Base-by-base conservation (phyloP, 2,329 filamentous ascomycete genomes). In the Stromatinia cepivora region DNA sequence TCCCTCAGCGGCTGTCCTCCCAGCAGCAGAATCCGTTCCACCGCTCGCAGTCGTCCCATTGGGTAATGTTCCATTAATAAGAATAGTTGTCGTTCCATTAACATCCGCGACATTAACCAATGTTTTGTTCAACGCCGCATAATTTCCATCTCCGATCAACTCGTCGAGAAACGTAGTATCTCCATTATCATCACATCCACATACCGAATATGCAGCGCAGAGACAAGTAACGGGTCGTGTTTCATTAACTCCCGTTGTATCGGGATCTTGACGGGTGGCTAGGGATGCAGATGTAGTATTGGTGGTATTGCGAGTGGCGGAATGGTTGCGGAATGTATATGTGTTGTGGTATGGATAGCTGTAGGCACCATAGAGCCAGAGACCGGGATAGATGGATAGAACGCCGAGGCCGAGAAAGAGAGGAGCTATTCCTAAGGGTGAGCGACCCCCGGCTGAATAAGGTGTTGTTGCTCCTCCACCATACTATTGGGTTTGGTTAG, bases 31-130 rank as follows among this genome's bases (percentile, higher is more conserved):
- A 28, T 73, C 82, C 20, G 78, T 80, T 36, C 82, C 84, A 17
- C 82, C 82, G 7, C 81, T 71, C 0, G 84, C 82, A 0, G 87
- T 89, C 0, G 89, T 91, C 62, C 87, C 87, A 73, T 91, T 90
- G 42, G 88, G 86, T 4, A 94, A 81, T 0, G 90, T 91, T n/a
- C 92, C 92, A 77, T 93, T 93, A 77, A 94, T 81, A 42, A 92
- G 82, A 50, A 95, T 84, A 1, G 86, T 89, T 71, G 80, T 80
- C 1, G 84, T 90, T 63, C 87, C 87, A 69, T 92, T 89, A 71
- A 90, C 84, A 66, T 83, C 80, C 3, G 84, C 86, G 1, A 94
- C 85, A 17, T 82, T 84, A 69, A 92, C 84, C 2, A 92, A 73
- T 0, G 82, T 83, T 74, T 87, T 83, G 80, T 93, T 89, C 66